Evolutionary conservation across 208 protist species (phyloP).

Genomic region (Wallacemonas sp.): DNA sequence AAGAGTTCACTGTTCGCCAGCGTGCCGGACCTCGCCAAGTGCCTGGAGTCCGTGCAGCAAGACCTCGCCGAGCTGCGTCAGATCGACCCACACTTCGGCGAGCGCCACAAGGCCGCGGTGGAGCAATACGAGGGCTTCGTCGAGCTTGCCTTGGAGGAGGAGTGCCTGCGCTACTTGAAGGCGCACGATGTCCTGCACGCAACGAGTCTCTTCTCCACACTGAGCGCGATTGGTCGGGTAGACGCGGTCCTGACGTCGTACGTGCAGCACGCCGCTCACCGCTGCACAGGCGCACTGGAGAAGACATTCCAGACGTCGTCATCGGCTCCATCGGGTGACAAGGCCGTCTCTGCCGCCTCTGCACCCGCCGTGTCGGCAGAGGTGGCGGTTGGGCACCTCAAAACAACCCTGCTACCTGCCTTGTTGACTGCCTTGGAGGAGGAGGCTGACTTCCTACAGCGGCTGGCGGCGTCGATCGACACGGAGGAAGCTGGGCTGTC

Average conservation of each 20-base stretch:
- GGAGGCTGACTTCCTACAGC: constrained; percentile 27
- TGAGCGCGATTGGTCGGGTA: constrained; percentile 61
- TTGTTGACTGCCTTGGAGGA: constrained; percentile 22
- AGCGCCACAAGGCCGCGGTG: constrained; percentile 45
- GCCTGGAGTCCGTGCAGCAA: constrained; percentile 24
- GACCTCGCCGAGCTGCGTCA: constrained; percentile 47
- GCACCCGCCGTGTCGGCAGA: background rate
- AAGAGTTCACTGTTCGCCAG: background rate
- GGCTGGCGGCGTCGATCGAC: background rate
- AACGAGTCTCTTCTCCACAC: constrained; percentile 42
- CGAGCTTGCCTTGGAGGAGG: constrained; percentile 51
- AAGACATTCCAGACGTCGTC: constrained; percentile 9
- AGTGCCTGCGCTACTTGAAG: constrained; percentile 46
- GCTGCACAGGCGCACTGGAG: constrained; percentile 22
- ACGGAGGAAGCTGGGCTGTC: too few relatives aligned
- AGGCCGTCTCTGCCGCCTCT: background rate
- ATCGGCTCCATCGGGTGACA: background rate
- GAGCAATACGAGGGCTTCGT: constrained; percentile 58
- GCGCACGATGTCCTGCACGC: constrained; percentile 42
- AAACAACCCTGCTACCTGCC: background rate
- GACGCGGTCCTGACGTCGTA: constrained; percentile 59
- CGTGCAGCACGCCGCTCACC: constrained; percentile 26
- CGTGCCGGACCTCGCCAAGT: constrained; percentile 22
- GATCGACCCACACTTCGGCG: constrained; percentile 59
- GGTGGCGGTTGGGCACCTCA: background rate